These are phyloP conservation scores for Lepiota subincarnata DNA, from an alignment of 768 basidiomycete genomes.

Conservation along the genomic window DNA sequence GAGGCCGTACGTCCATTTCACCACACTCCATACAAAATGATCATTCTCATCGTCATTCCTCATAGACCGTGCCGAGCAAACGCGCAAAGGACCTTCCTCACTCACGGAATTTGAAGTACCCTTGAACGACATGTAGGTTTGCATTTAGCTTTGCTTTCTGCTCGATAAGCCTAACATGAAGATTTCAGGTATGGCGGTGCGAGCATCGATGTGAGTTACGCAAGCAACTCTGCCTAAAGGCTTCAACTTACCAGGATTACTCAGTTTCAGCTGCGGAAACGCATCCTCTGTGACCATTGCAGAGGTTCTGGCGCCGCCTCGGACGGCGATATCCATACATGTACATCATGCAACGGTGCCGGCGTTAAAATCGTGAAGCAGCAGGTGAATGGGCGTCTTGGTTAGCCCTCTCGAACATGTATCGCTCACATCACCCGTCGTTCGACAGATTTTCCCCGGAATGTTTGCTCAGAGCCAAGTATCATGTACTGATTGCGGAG, in stretches of 20 bases:
- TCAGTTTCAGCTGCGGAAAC: slow-evolving; percentile 90
- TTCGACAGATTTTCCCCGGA: slow-evolving; percentile 76
- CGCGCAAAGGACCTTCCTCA: slow-evolving; percentile 70
- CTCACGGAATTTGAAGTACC: slow-evolving; percentile 82
- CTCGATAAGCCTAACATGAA: slow-evolving; percentile 12
- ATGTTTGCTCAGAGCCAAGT: slow-evolving; percentile 91
- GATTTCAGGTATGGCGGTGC: slow-evolving; percentile 71
- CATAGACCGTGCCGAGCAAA: slow-evolving; percentile 54
- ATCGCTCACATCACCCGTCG: background rate
- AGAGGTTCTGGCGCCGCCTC: slow-evolving; percentile 93
- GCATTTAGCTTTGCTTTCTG: background rate
- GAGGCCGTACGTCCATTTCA: slow-evolving; percentile 51
- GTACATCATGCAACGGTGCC: slow-evolving; percentile 75
- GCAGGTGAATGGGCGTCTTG: slow-evolving; percentile 40
- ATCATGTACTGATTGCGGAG: slow-evolving; percentile 80
- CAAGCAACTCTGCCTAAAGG: background rate
- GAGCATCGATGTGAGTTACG: slow-evolving; percentile 67
- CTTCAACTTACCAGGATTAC: slow-evolving; percentile 7
- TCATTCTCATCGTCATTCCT: background rate
- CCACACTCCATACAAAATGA: background rate
- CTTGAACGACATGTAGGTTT: slow-evolving; percentile 72
- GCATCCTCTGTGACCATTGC: slow-evolving; percentile 94
- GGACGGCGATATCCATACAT: slow-evolving; percentile 83
- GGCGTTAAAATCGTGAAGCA: slow-evolving; percentile 86
- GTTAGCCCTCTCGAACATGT: background rate